phyloP scores from a whole-genome alignment of 768 basidiomycete species.

The Boletus sensibilis region DNA sequence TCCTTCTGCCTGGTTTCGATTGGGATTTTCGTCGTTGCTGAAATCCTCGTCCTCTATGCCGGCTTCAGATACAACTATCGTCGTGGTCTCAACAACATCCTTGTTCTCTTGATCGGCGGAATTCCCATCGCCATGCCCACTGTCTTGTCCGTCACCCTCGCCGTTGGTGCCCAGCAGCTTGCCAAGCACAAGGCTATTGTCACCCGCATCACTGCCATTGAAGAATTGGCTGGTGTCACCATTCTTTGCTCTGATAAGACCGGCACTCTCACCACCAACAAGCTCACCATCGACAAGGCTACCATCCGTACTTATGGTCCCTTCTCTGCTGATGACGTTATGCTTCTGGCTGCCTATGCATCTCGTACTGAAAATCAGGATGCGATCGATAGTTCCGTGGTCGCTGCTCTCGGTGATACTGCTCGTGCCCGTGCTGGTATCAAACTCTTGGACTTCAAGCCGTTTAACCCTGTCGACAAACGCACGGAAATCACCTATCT shows the following conservation, averaged over 20 bases:
- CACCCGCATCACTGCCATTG: constrained; percentile 98
- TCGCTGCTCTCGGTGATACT: constrained; percentile 72
- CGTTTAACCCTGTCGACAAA: constrained; percentile 99
- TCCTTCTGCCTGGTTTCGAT: constrained; percentile 97
- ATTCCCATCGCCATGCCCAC: constrained; percentile 99
- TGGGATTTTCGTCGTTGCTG: constrained; percentile 91
- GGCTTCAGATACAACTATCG: constrained; percentile 90
- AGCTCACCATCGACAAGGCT: constrained; percentile 93
- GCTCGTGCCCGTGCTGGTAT: constrained; percentile 83
- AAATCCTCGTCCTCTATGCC: constrained; percentile 92
- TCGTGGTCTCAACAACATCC: constrained; percentile 93
- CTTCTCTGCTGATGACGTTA: constrained; percentile 86
- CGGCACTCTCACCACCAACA: constrained; percentile 97
- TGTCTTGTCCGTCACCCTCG: constrained; percentile 95
- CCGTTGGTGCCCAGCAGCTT: constrained; percentile 97
- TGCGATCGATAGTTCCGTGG: constrained; percentile 89
- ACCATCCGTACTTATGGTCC: constrained; percentile 90
- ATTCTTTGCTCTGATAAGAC: constrained; percentile 99
- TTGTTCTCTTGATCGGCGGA: constrained; percentile 98
- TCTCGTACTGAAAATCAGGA: constrained; percentile 99
- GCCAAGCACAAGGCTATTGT: constrained; percentile 99
- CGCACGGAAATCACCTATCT: constrained; percentile 98
- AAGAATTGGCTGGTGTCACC: constrained; percentile 97
- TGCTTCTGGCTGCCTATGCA: constrained; percentile 92
- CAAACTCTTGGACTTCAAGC: constrained; percentile 97